Conservation (phyloP, 371 early-diverging fungal genomes). For the Mucor plumbeus region DNA sequence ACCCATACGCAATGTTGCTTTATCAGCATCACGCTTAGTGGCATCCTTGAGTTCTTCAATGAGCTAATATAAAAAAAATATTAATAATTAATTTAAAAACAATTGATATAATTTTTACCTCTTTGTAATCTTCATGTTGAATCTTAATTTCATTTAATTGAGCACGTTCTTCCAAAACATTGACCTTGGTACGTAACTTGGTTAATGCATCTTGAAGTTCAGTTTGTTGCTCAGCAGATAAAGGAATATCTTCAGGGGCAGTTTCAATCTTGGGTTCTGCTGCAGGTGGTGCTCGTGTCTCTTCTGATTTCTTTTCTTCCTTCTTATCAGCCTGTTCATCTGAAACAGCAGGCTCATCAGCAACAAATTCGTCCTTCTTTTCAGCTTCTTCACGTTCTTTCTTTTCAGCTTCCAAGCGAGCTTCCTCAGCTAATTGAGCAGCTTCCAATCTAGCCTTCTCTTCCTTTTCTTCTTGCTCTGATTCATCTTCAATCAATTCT, state of each 20-base stretch:
- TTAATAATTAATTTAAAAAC: no score
- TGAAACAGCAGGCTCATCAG: constrained; percentile 30
- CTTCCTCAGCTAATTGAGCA: constrained; percentile 45
- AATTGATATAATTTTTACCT: constrained; percentile 40
- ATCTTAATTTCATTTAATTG: constrained; percentile 68
- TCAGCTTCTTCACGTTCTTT: constrained; percentile 47
- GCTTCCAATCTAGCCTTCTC: constrained; percentile 56
- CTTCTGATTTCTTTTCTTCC: constrained; percentile 10
- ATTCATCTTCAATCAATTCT: constrained; percentile 93
- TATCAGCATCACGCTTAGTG: constrained; percentile 60
- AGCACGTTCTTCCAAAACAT: constrained; percentile 69
- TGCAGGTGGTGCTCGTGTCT: neutral
- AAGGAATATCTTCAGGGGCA: constrained; percentile 17
- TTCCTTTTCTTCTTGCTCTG: constrained; percentile 68
- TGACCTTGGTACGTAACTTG: constrained; percentile 66
- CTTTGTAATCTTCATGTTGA: constrained; percentile 71
- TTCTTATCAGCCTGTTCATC: constrained; percentile 19
- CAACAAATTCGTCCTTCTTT: constrained; percentile 34
- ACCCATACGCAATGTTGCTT: constrained; percentile 61
- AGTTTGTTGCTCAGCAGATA: constrained; percentile 67
- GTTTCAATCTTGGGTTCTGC: constrained; percentile 14
- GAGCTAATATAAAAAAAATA: constrained; percentile 25
- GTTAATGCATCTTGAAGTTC: constrained; percentile 69
- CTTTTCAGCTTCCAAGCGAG: constrained; percentile 42
- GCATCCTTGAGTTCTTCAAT: constrained; percentile 66